Evolutionary conservation across 148 eudicot genomes (phyloP).

Genomic region (Gaultheria prostrata): DNA sequence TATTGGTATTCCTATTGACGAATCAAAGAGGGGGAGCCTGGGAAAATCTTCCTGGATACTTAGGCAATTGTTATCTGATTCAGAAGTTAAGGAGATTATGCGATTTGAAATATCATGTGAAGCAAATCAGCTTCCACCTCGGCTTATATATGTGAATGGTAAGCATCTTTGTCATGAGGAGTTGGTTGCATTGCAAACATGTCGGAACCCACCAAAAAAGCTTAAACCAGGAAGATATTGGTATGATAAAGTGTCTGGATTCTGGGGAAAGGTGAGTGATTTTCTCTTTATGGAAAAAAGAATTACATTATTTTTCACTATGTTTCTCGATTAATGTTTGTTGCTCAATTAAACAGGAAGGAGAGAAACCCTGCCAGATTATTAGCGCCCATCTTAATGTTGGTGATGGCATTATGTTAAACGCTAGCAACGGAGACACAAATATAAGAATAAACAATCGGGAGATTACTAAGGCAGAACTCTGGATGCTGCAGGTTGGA

Average conservation of each 20-base stretch:
- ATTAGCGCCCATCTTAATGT: constrained; percentile 51
- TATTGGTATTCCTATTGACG: constrained; percentile 56
- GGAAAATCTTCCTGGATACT: constrained; percentile 66
- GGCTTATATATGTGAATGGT: constrained; percentile 55
- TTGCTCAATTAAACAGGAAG: constrained; percentile 53
- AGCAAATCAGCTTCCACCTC: constrained; percentile 58
- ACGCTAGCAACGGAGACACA: constrained; percentile 77
- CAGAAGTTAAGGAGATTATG: constrained; percentile 52
- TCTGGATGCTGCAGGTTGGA: constrained; percentile 56
- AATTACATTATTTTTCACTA: not conserved
- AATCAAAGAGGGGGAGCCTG: constrained; percentile 52
- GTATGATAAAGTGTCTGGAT: constrained; percentile 83
- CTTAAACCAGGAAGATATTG: constrained; percentile 77
- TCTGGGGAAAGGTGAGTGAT: constrained; percentile 84
- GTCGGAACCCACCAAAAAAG: constrained; percentile 65
- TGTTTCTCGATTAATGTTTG: not conserved
- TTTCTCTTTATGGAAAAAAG: not conserved
- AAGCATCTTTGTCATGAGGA: constrained; percentile 47
- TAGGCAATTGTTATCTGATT: constrained; percentile 35
- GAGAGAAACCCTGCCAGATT: constrained; percentile 74
- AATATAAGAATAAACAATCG: constrained; percentile 51
- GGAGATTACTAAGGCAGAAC: constrained; percentile 60
- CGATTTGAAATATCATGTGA: constrained; percentile 45
- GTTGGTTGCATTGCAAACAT: constrained; percentile 44
- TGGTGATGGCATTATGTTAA: constrained; percentile 39